Conservation (phyloP, 2,329 filamentous ascomycete genomes). For the Whalleya microplaca region DNA sequence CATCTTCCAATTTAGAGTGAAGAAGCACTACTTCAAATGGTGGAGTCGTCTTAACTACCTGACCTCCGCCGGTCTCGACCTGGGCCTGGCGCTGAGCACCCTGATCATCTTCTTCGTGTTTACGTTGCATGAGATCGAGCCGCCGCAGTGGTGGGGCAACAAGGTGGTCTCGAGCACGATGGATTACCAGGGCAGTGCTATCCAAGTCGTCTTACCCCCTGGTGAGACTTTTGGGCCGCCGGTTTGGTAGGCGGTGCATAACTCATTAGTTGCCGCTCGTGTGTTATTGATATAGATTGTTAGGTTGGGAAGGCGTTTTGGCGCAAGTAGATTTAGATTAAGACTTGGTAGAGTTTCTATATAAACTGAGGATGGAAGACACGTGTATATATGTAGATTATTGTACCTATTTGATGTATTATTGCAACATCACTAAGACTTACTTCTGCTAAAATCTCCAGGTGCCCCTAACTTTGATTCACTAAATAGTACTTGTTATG, state of each 20-base stretch:
- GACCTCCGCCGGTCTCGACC: slow-evolving; percentile 70
- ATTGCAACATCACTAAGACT: neutral
- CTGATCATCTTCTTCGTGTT: slow-evolving; percentile 73
- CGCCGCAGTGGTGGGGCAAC: slow-evolving; percentile 74
- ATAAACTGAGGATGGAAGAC: neutral
- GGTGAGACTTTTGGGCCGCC: slow-evolving; percentile 66
- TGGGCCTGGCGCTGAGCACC: slow-evolving; percentile 69
- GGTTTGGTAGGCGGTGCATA: slow-evolving; percentile 46
- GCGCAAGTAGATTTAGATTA: neutral
- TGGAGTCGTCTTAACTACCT: slow-evolving; percentile 77
- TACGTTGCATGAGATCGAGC: slow-evolving; percentile 62
- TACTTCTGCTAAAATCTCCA: too few relatives aligned
- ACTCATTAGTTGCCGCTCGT: neutral
- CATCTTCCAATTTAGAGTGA: slow-evolving; percentile 71
- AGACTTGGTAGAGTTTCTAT: neutral
- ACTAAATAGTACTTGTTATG: neutral
- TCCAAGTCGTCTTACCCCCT: slow-evolving; percentile 54
- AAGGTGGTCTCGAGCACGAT: slow-evolving; percentile 60
- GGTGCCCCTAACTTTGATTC: neutral
- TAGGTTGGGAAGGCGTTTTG: neutral
- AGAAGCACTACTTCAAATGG: slow-evolving; percentile 67
- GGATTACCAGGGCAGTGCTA: slow-evolving; percentile 62
- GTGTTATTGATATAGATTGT: neutral
- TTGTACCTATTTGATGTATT: neutral
- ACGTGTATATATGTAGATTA: neutral